Base-by-base conservation (phyloP, 306 rosid genomes). In the Citrullus amarus region DNA sequence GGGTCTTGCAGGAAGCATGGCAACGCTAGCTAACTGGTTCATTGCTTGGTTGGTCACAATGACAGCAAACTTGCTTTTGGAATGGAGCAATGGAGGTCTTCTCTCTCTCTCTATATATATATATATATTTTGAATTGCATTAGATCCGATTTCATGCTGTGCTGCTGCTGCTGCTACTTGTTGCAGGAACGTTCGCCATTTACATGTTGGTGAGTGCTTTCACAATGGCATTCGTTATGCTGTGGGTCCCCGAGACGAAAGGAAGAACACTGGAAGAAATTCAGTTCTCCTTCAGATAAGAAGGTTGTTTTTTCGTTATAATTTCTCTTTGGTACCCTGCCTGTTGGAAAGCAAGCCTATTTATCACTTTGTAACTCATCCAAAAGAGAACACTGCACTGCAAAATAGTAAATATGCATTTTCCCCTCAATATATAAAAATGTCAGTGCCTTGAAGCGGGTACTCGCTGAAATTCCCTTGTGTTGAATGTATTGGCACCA, bases 241-340 rank as follows among this genome's bases (percentile, higher is more conserved):
- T 83, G 12, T 90, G 88, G 90, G 97, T 90, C 39, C 97, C 96
- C 4, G 97, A 92, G 79, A 92, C 97, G 76, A 92, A 89, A 75
- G 97, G 96, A 46, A 86, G 97, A 88, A 85, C 96, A 65, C 82
- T 92, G 80, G 97, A 90, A 86, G 97, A 92, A 86, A 92, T 92
- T 77, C 97, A 90, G 63, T 80, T 62, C 48, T 92, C 97, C 6
- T 89, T 91, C 66, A 85, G 93, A 85, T 91, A 81, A 86, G 12
- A 30, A 28, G 17, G 43, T 61, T 34, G 81, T 48, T 81, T 3
- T 48, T 48, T 0, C 12, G 51, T 48, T 48, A 0, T 48, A 2
- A 55, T 63, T n/a, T 38, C 61, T 56, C 63, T 80, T 54, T 56
- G 54, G 61, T 51, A 6, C 25, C 13, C 32, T 20, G 54, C 55